Conservation (phyloP, 108 stramenopile species). For the Skeletonema tropicum region DNA sequence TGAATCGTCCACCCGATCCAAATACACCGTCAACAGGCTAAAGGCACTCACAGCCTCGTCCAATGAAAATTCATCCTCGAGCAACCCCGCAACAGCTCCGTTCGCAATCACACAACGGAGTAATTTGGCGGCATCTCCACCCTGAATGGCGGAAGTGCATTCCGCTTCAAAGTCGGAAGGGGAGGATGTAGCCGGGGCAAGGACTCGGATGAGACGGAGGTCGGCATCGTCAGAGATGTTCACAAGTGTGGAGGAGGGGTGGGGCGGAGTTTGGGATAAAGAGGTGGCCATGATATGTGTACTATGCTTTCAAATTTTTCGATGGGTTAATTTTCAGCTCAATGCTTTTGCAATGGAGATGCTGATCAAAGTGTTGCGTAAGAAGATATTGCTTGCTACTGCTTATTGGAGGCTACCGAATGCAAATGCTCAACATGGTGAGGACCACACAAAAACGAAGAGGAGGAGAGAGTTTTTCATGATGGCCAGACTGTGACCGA, state of each 20-base stretch:
- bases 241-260: slow-evolving; percentile 78
- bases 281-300: slow-evolving; percentile 11
- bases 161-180: slow-evolving; percentile 39
- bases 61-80: slow-evolving; percentile 21
- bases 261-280: slow-evolving; percentile 25
- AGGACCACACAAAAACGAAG: background rate
- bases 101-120: slow-evolving; percentile 61
- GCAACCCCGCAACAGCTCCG: slow-evolving; percentile 56
- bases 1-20: slow-evolving; percentile 55
- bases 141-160: slow-evolving; percentile 58
- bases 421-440: slow-evolving; percentile 4
- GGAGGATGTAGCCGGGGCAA: slow-evolving; percentile 46
- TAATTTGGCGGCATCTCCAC: slow-evolving; percentile 67
- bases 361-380: background rate
- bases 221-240: slow-evolving; percentile 86
- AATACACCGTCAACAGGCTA: slow-evolving; percentile 67
- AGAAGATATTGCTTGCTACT: background rate
- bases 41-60: slow-evolving; percentile 77
- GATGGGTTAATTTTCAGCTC: background rate
- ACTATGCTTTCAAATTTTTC: background rate
- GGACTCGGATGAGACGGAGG: slow-evolving; percentile 69
- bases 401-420: background rate
- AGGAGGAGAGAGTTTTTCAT: background rate
- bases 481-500: background rate
- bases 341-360: background rate